Conservation (phyloP, 1,284 basidiomycete species). For the Retiboletus flavoniger region DNA sequence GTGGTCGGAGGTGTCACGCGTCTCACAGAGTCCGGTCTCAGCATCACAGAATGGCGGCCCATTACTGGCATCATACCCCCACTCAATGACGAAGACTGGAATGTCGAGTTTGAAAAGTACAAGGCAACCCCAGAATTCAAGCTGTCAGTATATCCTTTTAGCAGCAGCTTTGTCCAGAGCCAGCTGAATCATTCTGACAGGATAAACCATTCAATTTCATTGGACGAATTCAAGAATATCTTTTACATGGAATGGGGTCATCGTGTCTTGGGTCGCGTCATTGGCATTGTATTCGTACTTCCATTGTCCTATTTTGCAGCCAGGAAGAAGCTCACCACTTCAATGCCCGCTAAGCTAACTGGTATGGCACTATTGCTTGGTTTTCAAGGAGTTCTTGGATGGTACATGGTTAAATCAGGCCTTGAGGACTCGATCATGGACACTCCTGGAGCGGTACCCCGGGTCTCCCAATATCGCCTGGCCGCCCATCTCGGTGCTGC, state of each 20-base stretch:
- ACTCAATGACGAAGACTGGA: constrained; percentile 76
- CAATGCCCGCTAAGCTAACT: constrained; percentile 63
- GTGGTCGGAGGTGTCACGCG: constrained; percentile 96
- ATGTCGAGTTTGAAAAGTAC: constrained; percentile 93
- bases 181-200: constrained; percentile 42
- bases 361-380: constrained; percentile 82
- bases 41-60: constrained; percentile 98
- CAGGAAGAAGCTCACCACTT: constrained; percentile 63
- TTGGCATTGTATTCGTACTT: constrained; percentile 80
- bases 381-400: constrained; percentile 89
- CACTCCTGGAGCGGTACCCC: constrained; percentile 81
- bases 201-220: constrained; percentile 82
- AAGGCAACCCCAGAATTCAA: constrained; percentile 94
- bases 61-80: constrained; percentile 91
- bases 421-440: constrained; percentile 81
- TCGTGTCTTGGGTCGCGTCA: constrained; percentile 87
- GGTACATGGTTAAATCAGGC: constrained; percentile 99
- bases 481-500: constrained; percentile 93
- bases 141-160: constrained; percentile 58
- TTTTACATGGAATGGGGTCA: constrained; percentile 99
- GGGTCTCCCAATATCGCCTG: constrained; percentile 95
- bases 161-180: not conserved
- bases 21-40: constrained; percentile 95
- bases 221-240: constrained; percentile 94
- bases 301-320: constrained; percentile 79